phyloP scores from a whole-genome alignment of 371 early-diverging fungal genomes.

The Zopfochytrium polystomum region DNA sequence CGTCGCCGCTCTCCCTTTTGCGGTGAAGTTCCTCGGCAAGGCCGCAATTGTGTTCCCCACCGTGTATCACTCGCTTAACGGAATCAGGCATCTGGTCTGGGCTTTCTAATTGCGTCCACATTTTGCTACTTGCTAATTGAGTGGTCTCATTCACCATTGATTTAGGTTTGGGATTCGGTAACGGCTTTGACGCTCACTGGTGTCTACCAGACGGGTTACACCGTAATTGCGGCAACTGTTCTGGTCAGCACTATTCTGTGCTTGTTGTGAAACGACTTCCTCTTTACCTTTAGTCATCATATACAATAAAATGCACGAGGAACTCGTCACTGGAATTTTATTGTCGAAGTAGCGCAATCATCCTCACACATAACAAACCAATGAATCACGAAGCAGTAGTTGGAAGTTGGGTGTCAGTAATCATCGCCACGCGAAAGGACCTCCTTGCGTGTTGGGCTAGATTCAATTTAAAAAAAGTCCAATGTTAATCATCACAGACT shows the following conservation, averaged over 20 bases:
- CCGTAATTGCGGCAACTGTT: constrained; percentile 54
- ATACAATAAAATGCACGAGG: no score
- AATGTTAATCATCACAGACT: no score
- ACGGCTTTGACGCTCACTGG: constrained; percentile 66
- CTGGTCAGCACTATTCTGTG: neutral
- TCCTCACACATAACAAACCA: no score
- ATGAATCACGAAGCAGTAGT: no score
- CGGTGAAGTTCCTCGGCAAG: constrained; percentile 62
- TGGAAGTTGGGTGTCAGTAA: no score
- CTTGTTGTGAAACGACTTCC: neutral
- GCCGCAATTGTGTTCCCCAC: constrained; percentile 66
- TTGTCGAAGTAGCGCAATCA: no score
- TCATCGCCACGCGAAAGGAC: constrained; percentile 62
- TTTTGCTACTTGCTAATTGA: neutral
- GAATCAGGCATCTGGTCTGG: constrained; percentile 82
- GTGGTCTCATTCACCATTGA: neutral
- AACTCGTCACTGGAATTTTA: no score
- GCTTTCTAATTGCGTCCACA: neutral
- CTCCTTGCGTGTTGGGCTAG: constrained; percentile 26
- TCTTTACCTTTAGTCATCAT: no score
- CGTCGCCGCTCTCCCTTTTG: constrained; percentile 54
- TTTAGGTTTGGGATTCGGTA: constrained; percentile 82
- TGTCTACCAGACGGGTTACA: constrained; percentile 81
- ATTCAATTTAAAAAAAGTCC: neutral
- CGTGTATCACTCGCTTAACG: constrained; percentile 83